Evolutionary conservation across 2,329 filamentous ascomycete species (phyloP).

Genomic region (Fusarium falciforme): DNA sequence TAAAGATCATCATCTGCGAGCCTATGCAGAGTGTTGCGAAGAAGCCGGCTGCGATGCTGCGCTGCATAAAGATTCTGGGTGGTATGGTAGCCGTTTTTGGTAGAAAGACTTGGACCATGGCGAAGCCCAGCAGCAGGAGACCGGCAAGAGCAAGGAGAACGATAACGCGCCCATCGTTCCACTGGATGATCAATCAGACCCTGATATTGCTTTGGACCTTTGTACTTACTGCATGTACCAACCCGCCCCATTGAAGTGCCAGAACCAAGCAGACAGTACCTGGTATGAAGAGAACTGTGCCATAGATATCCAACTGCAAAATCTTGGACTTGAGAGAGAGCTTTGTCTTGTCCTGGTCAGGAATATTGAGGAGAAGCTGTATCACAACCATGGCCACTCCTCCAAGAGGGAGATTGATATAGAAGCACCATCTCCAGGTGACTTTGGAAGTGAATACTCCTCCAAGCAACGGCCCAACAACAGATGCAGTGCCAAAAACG

Average conservation of each 20-base stretch:
- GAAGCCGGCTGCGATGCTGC: conserved; percentile 52
- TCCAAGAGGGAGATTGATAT: conserved; percentile 50
- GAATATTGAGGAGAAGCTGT: conserved; percentile 34
- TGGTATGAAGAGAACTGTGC: conserved; percentile 66
- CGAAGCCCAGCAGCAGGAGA: conserved; percentile 56
- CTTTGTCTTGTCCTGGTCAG: conserved; percentile 24
- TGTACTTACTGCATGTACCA: conserved; percentile 44
- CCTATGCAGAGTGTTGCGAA: conserved; percentile 42
- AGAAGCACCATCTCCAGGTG: conserved; percentile 53
- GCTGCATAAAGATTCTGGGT: conserved; percentile 54
- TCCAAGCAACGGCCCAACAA: conserved; percentile 42
- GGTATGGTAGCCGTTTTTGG: conserved; percentile 54
- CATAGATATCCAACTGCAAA: conserved; percentile 63
- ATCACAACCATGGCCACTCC: conserved; percentile 46
- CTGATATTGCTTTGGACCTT: neutral
- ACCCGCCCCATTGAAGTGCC: conserved; percentile 60
- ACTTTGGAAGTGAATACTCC: conserved; percentile 43
- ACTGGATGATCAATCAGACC: conserved; percentile 39
- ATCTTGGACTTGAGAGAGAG: conserved; percentile 53
- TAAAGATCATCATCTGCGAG: conserved; percentile 41
- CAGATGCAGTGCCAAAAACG: conserved; percentile 54
- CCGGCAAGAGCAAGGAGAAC: conserved; percentile 54
- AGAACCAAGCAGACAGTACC: conserved; percentile 58
- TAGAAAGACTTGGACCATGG: conserved; percentile 49
- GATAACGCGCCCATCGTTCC: conserved; percentile 57